Percentiles rank a stretch among this genome's conserved stretches.
phyloP scores from a whole-genome alignment of 2,329 filamentous ascomycete species.

The Fusarium sulawesiense region DNA sequence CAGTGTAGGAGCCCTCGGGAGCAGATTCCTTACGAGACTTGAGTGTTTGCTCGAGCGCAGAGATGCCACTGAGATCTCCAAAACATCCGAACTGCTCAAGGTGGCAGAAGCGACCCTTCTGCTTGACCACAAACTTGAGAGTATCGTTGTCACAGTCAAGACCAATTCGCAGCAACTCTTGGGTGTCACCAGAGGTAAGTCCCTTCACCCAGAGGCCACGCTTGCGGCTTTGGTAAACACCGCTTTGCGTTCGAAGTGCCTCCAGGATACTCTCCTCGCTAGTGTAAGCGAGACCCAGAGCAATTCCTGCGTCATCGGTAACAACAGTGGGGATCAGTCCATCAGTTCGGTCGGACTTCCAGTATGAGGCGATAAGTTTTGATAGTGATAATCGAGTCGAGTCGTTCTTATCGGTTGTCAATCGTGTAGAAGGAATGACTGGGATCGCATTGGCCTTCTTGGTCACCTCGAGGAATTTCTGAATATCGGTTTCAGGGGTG shows the following conservation, averaged over 20 bases:
- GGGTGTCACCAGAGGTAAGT: slow-evolving; percentile 91
- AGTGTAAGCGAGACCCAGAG: slow-evolving; percentile 93
- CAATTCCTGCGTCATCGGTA: slow-evolving; percentile 85
- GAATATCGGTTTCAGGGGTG: slow-evolving; percentile 57
- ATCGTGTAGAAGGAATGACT: slow-evolving; percentile 75
- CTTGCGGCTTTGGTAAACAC: slow-evolving; percentile 97
- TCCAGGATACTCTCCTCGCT: slow-evolving; percentile 90
- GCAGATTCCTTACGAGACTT: slow-evolving; percentile 83
- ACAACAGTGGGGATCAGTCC: slow-evolving; percentile 90
- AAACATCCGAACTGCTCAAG: slow-evolving; percentile 93
- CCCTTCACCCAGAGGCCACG: slow-evolving; percentile 97
- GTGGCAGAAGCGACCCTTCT: slow-evolving; percentile 95
- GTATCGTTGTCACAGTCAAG: slow-evolving; percentile 96
- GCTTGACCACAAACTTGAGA: slow-evolving; percentile 87
- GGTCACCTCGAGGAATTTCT: slow-evolving; percentile 60
- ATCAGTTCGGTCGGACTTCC: slow-evolving; percentile 84
- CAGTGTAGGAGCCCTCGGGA: slow-evolving; percentile 91
- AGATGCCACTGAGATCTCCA: slow-evolving; percentile 82
- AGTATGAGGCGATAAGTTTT: slow-evolving; percentile 77
- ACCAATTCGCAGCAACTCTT: slow-evolving; percentile 85
- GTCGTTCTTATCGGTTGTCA: slow-evolving; percentile 76
- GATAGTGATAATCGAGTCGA: slow-evolving; percentile 68
- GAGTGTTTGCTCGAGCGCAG: slow-evolving; percentile 88
- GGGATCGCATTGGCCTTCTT: slow-evolving; percentile 71
- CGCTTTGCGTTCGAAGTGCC: slow-evolving; percentile 79